Percentiles rank a stretch among this genome's conserved stretches.
Evolutionary conservation across 2,329 filamentous ascomycete genomes (phyloP).

Genomic region (Stagonosporopsis vannaccii): DNA sequence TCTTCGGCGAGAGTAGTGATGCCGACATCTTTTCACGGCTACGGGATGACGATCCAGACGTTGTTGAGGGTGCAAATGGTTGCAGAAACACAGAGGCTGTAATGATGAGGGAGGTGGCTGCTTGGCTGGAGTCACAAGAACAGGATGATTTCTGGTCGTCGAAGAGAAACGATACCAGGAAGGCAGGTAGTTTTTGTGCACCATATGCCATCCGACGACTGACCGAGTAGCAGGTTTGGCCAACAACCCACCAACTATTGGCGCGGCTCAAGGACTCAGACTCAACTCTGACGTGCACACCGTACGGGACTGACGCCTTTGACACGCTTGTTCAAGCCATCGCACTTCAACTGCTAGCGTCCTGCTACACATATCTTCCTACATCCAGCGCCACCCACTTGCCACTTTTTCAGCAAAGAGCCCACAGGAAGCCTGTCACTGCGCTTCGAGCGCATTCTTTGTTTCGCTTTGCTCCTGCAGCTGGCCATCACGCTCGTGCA

Average conservation of each 20-base stretch:
- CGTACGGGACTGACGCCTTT: slow-evolving; percentile 1
- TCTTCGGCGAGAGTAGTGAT: slow-evolving; percentile 14
- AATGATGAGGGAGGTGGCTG: slow-evolving; percentile 27
- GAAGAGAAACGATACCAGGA: background rate
- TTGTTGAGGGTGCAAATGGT: background rate
- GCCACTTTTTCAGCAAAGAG: slow-evolving; percentile 15
- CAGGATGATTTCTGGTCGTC: slow-evolving; percentile 24
- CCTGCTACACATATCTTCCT: slow-evolving; percentile 31
- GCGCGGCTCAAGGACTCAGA: background rate
- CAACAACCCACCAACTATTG: slow-evolving; percentile 2
- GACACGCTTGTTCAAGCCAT: slow-evolving; percentile 28
- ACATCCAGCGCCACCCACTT: slow-evolving; percentile 19
- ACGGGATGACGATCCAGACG: background rate
- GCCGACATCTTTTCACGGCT: slow-evolving; percentile 2
- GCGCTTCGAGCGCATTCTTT: slow-evolving; percentile 28
- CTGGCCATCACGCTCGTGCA: slow-evolving; percentile 36
- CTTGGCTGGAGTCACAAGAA: slow-evolving; percentile 27
- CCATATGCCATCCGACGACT: background rate
- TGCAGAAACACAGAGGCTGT: slow-evolving; percentile 16
- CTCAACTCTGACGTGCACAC: background rate
- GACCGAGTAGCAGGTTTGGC: background rate
- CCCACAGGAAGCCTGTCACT: slow-evolving; percentile 16
- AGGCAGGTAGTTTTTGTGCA: background rate
- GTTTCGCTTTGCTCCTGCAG: slow-evolving; percentile 32
- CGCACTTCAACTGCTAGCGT: slow-evolving; percentile 35